Evolutionary conservation across 2,329 filamentous ascomycete species (phyloP), one percentile per base, ranked within the genome.

Genomic region (Chaetomium sp.): DNA sequence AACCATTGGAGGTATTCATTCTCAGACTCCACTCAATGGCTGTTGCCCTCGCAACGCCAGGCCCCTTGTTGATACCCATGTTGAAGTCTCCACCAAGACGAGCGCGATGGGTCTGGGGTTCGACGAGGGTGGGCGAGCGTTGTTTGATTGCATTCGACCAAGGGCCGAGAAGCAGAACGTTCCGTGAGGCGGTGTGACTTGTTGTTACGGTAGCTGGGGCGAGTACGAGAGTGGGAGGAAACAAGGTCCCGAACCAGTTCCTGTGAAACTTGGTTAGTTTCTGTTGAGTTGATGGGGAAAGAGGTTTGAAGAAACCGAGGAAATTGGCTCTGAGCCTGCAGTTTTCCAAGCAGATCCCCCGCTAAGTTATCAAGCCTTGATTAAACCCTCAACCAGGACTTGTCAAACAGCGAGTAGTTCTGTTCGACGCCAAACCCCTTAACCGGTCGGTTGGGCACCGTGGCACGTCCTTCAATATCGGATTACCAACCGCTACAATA

Each of bases 21-120:
- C 47, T 23, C 19, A 19, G 65, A 64, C 65, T 67, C 65, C 65
- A 67, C 65, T 62, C 31, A 21, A n/a, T 13, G 13, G 12, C 13
- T 31, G 58, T 66, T 60, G 57, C 42, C 54, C 29, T 62, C 51
- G 58, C 57, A 56, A 64, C 33, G 57, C 54, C 13, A 56, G 35
- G n/a, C 45, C 65, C 65, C 62, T 62, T 64, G 65, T 60, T 64
- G 56, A 49, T 57, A 62, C 65, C 62, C 62, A 59, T 66, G 61
- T 35, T 62, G 21, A 55, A 27, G 65, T 64, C 62, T 62, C 65
- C 65, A 67, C 65, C 19, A 12, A 12, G n/a, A 9, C 21, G 58
- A 42, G 23, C 33, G 19, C 19, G 29, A 49, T 60, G 51, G 33
- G 33, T 21, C 33, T 31, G 2, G 19, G 23, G 47, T 23, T 21